phyloP scores from a whole-genome alignment of 257 asterid species.

The Anisodus tanguticus region DNA sequence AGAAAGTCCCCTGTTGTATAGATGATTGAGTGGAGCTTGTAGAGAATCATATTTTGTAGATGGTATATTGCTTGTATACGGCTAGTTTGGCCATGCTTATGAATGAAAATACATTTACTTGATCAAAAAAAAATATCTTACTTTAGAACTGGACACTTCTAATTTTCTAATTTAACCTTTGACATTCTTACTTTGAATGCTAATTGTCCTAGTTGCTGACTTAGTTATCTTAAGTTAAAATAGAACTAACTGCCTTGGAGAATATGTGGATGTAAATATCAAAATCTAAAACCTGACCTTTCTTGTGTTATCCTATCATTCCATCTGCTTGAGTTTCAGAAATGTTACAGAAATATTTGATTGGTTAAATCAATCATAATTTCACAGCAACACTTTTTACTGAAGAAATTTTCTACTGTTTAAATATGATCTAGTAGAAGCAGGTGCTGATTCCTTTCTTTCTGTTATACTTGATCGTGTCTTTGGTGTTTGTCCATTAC shows the following conservation, averaged over 20 bases:
- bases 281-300: neutral
- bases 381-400: neutral
- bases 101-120: too few relatives aligned
- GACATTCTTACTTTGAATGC: neutral
- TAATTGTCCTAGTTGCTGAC: neutral
- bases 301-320: constrained; percentile 16
- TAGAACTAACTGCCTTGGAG: neutral
- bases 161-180: neutral
- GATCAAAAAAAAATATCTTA: neutral
- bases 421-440: neutral
- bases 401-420: constrained; percentile 12
- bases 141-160: constrained; percentile 11
- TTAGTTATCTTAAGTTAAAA: neutral
- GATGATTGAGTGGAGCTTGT: too few relatives aligned
- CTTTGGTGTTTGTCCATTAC: neutral
- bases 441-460: neutral
- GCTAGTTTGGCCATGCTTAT: too few relatives aligned
- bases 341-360: neutral
- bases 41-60: too few relatives aligned
- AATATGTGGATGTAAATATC: constrained; percentile 21
- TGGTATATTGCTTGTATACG: too few relatives aligned
- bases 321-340: constrained; percentile 11
- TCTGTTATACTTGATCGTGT: neutral
- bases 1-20: too few relatives aligned
- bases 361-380: neutral